Evolutionary conservation across 1,284 basidiomycete species (phyloP).

Genomic region (Ganoderma lucidum): DNA sequence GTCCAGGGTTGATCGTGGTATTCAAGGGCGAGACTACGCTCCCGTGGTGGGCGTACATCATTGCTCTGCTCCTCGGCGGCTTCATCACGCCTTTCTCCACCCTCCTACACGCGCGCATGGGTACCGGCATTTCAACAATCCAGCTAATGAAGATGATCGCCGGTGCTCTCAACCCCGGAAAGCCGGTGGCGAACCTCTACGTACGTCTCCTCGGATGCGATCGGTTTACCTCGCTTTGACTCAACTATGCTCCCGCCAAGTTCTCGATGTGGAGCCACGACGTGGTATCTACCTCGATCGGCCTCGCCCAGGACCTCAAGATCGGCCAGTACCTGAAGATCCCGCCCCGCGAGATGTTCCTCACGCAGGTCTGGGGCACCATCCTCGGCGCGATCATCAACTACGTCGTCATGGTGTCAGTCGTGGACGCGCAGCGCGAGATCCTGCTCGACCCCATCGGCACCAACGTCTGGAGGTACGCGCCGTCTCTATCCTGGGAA

Average conservation of each 20-base stretch:
- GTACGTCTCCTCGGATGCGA: conserved; percentile 43
- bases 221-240: conserved; percentile 12
- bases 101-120: conserved; percentile 56
- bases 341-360: conserved; percentile 75
- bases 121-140: conserved; percentile 64
- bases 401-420: conserved; percentile 61
- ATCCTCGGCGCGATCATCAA: conserved; percentile 56
- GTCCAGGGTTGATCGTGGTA: conserved; percentile 56
- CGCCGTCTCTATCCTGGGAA: neutral
- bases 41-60: conserved; percentile 68
- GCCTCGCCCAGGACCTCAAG: conserved; percentile 50
- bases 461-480: conserved; percentile 60
- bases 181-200: conserved; percentile 73
- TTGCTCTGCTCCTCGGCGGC: conserved; percentile 41
- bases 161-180: conserved; percentile 66
- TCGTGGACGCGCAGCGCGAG: conserved; percentile 60
- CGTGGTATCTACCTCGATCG: conserved; percentile 59
- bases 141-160: conserved; percentile 76
- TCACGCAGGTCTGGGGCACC: conserved; percentile 72
- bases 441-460: conserved; percentile 59
- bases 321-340: conserved; percentile 83
- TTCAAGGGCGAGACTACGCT: conserved; percentile 67
- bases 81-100: conserved; percentile 53
- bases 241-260: conserved; percentile 38
- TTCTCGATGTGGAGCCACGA: conserved; percentile 74